Conservation (phyloP, 106 monocot genomes). For the Dendrobium nobile region DNA sequence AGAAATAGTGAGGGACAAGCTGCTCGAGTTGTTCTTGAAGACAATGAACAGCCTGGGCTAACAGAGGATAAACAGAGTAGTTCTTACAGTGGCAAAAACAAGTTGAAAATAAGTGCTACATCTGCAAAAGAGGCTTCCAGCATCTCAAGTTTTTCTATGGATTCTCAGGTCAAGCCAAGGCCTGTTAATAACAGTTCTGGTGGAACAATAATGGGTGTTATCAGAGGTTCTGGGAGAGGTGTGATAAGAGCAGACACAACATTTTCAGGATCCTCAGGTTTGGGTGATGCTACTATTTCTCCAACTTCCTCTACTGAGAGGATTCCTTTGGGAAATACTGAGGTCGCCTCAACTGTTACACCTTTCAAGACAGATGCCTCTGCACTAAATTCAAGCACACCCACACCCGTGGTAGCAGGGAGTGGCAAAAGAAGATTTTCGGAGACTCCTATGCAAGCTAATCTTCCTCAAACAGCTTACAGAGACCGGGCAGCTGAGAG, state of each 20-base stretch:
- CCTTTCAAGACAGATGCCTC: constrained; percentile 85
- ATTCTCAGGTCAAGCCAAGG: constrained; percentile 35
- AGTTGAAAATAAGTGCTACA: constrained; percentile 36
- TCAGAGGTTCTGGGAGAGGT: constrained; percentile 67
- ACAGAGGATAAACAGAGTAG: constrained; percentile 38
- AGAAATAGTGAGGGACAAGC: constrained; percentile 85
- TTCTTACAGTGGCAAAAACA: constrained; percentile 31
- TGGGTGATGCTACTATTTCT: constrained; percentile 10
- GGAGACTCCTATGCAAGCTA: constrained; percentile 60
- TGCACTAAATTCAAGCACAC: constrained; percentile 61
- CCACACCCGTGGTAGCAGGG: constrained; percentile 28
- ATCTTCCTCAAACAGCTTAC: constrained; percentile 52
- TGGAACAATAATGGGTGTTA: constrained; percentile 74
- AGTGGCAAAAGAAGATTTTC: constrained; percentile 88
- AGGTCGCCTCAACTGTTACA: constrained; percentile 14
- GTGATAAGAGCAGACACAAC: constrained; percentile 60
- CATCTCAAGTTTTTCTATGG: constrained; percentile 21
- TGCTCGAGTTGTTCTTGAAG: constrained; percentile 71
- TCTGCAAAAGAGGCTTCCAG: constrained; percentile 20
- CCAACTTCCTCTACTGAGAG: constrained; percentile 2
- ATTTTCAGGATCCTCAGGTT: constrained; percentile 24
- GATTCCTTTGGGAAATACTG: background rate
- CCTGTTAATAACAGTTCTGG: constrained; percentile 48
- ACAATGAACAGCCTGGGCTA: constrained; percentile 27
- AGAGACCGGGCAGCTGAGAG: constrained; percentile 98